Conservation (phyloP, 2,329 filamentous ascomycete species). For the Clonostachys sp. region DNA sequence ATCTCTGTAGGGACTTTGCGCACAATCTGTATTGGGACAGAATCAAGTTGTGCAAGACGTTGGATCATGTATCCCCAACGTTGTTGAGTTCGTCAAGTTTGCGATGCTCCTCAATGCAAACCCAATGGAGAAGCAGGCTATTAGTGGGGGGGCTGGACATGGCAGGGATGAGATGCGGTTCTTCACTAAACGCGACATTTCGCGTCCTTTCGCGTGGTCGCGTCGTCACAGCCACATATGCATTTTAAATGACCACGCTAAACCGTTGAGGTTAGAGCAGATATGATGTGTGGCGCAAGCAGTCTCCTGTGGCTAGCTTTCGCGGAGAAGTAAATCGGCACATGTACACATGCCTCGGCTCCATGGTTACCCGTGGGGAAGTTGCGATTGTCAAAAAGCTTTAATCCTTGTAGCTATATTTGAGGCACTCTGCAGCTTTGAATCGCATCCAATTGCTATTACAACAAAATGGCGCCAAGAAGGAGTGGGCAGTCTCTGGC, state of each 20-base stretch:
- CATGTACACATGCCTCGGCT: too few species aligned
- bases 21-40: too few species aligned
- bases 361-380: too few species aligned
- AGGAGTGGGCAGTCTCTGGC: conserved; percentile 60
- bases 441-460: too few species aligned
- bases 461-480: conserved; percentile 36
- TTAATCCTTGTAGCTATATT: too few species aligned
- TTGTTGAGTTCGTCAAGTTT: not conserved
- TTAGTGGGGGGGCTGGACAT: not conserved
- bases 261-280: not conserved
- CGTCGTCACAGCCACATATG: conserved; percentile 13
- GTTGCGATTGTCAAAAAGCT: too few species aligned
- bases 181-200: conserved; percentile 4
- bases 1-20: not conserved
- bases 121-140: not conserved
- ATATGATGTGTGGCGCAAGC: not conserved
- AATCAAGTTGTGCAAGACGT: not conserved
- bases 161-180: conserved; percentile 11
- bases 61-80: not conserved
- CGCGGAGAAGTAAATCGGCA: not conserved
- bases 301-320: conserved; percentile 5
- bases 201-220: conserved; percentile 28
- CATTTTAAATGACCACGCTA: conserved; percentile 12
- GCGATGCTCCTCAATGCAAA: not conserved
- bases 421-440: too few species aligned